These are phyloP conservation scores for Lachnellula hyalina DNA, from an alignment of 2,329 filamentous ascomycete species.

Conservation along the genomic window DNA sequence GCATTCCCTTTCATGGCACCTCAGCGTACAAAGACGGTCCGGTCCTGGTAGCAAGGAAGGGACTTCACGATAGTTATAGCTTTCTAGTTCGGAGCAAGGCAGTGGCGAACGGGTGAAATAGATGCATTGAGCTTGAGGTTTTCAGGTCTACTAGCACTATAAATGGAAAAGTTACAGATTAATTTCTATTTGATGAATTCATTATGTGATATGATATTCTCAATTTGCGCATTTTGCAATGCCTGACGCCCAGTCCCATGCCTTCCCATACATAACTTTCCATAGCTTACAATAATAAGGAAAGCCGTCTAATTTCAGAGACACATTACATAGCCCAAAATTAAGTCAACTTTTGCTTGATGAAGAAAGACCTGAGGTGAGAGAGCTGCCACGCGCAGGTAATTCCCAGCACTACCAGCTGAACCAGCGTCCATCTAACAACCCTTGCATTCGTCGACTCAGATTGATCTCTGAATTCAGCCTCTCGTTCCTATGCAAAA, in stretches of 20 bases:
- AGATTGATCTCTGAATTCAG: conserved; percentile 96
- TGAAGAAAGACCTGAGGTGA: conserved; percentile 95
- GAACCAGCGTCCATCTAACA: conserved; percentile 88
- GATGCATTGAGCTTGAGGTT: conserved; percentile 25
- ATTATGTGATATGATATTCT: conserved; percentile 13
- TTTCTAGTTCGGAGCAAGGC: conserved; percentile 27
- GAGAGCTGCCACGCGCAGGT: conserved; percentile 98
- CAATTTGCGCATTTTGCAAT: neutral
- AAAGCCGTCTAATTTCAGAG: neutral
- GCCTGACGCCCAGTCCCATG: neutral
- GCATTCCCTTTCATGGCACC: conserved; percentile 20
- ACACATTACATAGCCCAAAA: neutral
- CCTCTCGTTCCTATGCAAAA: conserved; percentile 74
- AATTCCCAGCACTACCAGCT: conserved; percentile 74
- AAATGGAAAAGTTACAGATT: conserved; percentile 24
- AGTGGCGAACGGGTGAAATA: conserved; percentile 30
- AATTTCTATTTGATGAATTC: conserved; percentile 1
- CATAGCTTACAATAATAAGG: conserved; percentile 6
- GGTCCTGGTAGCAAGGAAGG: conserved; percentile 25
- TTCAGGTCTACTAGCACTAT: conserved; percentile 20
- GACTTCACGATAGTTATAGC: conserved; percentile 26
- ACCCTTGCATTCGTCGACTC: conserved; percentile 89
- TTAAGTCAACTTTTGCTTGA: conserved; percentile 98
- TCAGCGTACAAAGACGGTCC: conserved; percentile 18
- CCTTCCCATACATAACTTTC: conserved; percentile 4